Conservation (phyloP, 2,329 filamentous ascomycete species). For the Thermoascus crustaceus region DNA sequence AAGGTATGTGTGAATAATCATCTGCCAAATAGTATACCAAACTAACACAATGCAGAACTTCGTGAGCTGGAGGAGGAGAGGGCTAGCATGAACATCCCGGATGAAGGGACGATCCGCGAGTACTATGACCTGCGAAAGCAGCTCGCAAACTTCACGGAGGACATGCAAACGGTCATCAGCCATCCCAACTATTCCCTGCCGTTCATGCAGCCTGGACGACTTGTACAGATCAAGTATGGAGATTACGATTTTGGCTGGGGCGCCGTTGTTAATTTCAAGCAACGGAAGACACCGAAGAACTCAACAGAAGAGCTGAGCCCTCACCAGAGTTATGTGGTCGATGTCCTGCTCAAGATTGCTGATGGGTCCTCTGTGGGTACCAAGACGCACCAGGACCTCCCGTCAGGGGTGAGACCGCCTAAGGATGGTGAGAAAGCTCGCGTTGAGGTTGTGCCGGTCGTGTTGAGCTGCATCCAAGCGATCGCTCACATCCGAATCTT, state of each 20-base stretch:
- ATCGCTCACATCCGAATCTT: conserved; percentile 79
- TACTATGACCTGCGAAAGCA: conserved; percentile 88
- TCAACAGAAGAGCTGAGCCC: conserved; percentile 59
- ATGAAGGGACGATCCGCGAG: conserved; percentile 83
- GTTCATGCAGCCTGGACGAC: conserved; percentile 78
- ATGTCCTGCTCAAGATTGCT: conserved; percentile 65
- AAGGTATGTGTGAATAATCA: conserved; percentile 35
- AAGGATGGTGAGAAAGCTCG: conserved; percentile 56
- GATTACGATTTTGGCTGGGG: conserved; percentile 91
- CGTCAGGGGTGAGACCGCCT: conserved; percentile 54
- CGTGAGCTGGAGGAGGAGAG: conserved; percentile 68
- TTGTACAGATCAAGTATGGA: conserved; percentile 75
- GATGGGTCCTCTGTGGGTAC: conserved; percentile 45
- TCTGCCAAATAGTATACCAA: not conserved
- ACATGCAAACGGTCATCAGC: conserved; percentile 86
- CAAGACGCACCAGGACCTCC: conserved; percentile 56
- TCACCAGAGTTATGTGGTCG: conserved; percentile 73
- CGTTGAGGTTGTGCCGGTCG: conserved; percentile 76
- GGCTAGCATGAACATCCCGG: conserved; percentile 65
- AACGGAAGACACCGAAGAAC: conserved; percentile 58
- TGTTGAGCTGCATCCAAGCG: conserved; percentile 75
- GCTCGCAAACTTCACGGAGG: conserved; percentile 71
- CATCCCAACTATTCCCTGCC: conserved; percentile 79
- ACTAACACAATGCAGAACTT: conserved; percentile 49
- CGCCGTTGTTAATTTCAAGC: conserved; percentile 66